Percentiles rank a stretch among this genome's conserved stretches.
These are phyloP conservation scores for Aspergillus nomiae DNA, from an alignment of 2,329 filamentous ascomycete genomes.

Conservation along the genomic window DNA sequence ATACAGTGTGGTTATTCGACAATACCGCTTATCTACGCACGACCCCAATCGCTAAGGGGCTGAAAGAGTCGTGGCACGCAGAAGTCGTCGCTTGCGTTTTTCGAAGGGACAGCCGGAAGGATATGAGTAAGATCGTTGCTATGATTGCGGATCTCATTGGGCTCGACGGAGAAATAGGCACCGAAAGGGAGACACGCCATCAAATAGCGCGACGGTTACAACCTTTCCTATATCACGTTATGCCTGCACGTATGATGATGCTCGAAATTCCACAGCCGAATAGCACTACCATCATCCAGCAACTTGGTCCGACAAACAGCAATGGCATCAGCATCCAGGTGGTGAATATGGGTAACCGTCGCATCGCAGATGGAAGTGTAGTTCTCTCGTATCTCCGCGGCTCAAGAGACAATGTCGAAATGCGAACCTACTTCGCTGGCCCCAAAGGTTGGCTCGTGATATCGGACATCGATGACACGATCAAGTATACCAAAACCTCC, in stretches of 20 bases:
- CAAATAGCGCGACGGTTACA: slow-evolving; percentile 59
- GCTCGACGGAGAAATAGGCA: slow-evolving; percentile 58
- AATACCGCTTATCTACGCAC: slow-evolving; percentile 73
- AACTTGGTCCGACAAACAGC: slow-evolving; percentile 68
- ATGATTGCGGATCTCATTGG: slow-evolving; percentile 70
- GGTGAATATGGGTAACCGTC: slow-evolving; percentile 53
- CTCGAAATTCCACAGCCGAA: slow-evolving; percentile 61
- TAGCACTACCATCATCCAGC: slow-evolving; percentile 44
- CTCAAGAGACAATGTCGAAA: slow-evolving; percentile 50
- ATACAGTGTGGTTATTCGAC: slow-evolving; percentile 87
- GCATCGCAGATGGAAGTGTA: slow-evolving; percentile 51
- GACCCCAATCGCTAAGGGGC: slow-evolving; percentile 36
- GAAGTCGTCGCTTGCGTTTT: slow-evolving; percentile 86
- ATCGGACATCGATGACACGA: slow-evolving; percentile 92
- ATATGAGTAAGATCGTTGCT: slow-evolving; percentile 69
- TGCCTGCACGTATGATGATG: slow-evolving; percentile 69
- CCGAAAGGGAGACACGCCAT: slow-evolving; percentile 57
- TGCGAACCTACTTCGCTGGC: slow-evolving; percentile 73
- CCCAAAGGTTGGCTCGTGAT: slow-evolving; percentile 82
- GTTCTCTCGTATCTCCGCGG: slow-evolving; percentile 38
- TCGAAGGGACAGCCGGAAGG: slow-evolving; percentile 67
- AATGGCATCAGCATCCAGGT: slow-evolving; percentile 72
- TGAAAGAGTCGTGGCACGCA: slow-evolving; percentile 65
- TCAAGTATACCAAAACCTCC: slow-evolving; percentile 84
- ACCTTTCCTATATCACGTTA: slow-evolving; percentile 77